phyloP scores from a whole-genome alignment of 305 asterid genomes.

The Salvia sclarea region DNA sequence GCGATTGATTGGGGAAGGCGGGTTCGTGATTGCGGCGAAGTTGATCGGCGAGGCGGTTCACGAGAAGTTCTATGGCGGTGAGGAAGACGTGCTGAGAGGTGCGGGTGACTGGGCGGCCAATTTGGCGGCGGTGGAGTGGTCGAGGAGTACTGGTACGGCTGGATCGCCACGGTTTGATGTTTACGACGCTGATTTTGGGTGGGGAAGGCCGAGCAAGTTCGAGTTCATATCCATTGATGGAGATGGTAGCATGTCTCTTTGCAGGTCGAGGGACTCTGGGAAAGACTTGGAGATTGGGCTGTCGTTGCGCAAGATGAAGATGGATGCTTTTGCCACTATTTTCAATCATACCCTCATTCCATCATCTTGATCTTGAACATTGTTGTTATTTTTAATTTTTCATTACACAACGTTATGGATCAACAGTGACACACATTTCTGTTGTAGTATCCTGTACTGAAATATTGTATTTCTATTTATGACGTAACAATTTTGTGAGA shows the following conservation, averaged over 20 bases:
- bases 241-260: slow-evolving; percentile 14
- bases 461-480: too few species aligned
- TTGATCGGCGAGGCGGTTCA: slow-evolving; percentile 31
- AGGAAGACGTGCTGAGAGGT: slow-evolving; percentile 25
- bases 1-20: slow-evolving; percentile 19
- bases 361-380: too few species aligned
- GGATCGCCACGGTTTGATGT: slow-evolving; percentile 39
- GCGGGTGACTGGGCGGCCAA: slow-evolving; percentile 24
- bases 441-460: too few species aligned
- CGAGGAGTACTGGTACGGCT: slow-evolving; percentile 11
- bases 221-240: slow-evolving; percentile 26
- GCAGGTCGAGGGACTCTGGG: slow-evolving; percentile 6
- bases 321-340: slow-evolving; percentile 26
- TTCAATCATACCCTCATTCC: too few species aligned
- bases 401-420: too few species aligned
- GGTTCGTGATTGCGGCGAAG: slow-evolving; percentile 32
- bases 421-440: too few species aligned
- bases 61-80: neutral
- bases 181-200: slow-evolving; percentile 41
- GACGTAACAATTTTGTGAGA: too few species aligned
- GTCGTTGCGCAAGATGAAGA: slow-evolving; percentile 18
- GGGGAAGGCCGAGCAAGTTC: slow-evolving; percentile 39
- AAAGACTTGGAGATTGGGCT: slow-evolving; percentile 31
- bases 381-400: too few species aligned
- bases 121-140: neutral